phyloP scores from a whole-genome alignment of 129 eudicot genomes.

The Heracleum sosnowskyi region DNA sequence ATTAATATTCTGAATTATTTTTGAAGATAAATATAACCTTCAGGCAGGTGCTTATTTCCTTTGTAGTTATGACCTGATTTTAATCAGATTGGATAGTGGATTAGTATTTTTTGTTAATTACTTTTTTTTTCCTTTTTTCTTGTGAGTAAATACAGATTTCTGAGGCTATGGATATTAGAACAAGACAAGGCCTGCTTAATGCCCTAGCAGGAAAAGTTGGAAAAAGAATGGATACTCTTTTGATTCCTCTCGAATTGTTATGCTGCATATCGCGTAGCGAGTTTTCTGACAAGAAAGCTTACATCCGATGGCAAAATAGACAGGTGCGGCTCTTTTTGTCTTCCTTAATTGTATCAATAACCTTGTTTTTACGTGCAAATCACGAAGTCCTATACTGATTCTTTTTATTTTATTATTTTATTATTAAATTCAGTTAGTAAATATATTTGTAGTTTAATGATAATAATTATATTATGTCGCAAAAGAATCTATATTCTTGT shows the following conservation, averaged over 20 bases:
- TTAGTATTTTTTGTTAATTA: neutral
- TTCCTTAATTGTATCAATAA: neutral
- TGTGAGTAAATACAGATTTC: conserved; percentile 54
- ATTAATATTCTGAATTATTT: neutral
- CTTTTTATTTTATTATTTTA: neutral
- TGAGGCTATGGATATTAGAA: conserved; percentile 92
- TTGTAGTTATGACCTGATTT: neutral
- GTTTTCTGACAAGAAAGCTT: conserved; percentile 96
- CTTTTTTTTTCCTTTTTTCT: neutral
- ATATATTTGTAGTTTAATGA: neutral
- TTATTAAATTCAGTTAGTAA: neutral
- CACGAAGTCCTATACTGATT: neutral
- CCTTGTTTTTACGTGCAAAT: neutral
- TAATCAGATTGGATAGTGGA: neutral
- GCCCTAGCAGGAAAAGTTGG: conserved; percentile 88
- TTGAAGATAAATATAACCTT: neutral
- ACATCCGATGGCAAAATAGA: conserved; percentile 98
- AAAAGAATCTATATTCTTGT: neutral
- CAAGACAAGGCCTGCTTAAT: conserved; percentile 89
- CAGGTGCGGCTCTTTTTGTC: conserved; percentile 52
- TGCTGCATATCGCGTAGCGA: conserved; percentile 90
- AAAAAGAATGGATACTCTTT: conserved; percentile 92
- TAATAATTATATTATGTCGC: neutral
- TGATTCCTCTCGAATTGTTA: conserved; percentile 83
- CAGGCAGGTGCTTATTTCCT: neutral